Conservation (phyloP, 1,284 basidiomycete species). For the Boletus hoseneyae region DNA sequence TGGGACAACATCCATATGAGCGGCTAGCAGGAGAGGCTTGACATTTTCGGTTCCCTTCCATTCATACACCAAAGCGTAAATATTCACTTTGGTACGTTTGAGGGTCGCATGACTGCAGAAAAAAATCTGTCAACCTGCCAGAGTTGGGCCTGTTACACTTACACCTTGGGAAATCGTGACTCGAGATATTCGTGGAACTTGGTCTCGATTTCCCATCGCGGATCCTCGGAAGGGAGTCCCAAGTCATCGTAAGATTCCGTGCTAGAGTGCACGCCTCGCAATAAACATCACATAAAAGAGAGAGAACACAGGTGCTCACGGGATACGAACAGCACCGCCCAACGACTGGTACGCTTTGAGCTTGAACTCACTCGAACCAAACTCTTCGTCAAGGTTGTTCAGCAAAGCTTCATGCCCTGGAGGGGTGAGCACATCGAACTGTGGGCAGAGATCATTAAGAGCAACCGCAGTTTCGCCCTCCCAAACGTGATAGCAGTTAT, state of each 20-base stretch:
- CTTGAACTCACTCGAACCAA: conserved; percentile 36
- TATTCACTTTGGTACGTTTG: conserved; percentile 51
- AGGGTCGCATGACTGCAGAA: conserved; percentile 44
- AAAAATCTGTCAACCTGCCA: not conserved
- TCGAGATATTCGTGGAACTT: conserved; percentile 44
- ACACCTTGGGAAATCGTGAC: conserved; percentile 41
- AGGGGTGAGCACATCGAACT: conserved; percentile 31
- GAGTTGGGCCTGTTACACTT: conserved; percentile 7
- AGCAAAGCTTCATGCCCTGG: conserved; percentile 29
- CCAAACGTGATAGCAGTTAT: not conserved
- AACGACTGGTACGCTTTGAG: conserved; percentile 40
- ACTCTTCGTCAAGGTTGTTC: conserved; percentile 34
- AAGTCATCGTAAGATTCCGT: conserved; percentile 43
- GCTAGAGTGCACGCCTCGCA: conserved; percentile 11
- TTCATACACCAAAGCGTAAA: conserved; percentile 58
- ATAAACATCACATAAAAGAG: not conserved
- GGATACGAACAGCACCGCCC: conserved; percentile 43
- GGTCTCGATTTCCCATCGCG: conserved; percentile 42
- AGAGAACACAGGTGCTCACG: conserved; percentile 29
- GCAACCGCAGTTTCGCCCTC: not conserved
- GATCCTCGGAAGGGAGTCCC: conserved; percentile 40
- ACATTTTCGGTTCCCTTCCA: conserved; percentile 56
- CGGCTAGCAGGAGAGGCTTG: conserved; percentile 61
- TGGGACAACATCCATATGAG: conserved; percentile 61
- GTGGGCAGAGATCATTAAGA: conserved; percentile 30